Evolutionary conservation across 2,329 filamentous ascomycete genomes (phyloP).

Genomic region (Claviceps pusilla): DNA sequence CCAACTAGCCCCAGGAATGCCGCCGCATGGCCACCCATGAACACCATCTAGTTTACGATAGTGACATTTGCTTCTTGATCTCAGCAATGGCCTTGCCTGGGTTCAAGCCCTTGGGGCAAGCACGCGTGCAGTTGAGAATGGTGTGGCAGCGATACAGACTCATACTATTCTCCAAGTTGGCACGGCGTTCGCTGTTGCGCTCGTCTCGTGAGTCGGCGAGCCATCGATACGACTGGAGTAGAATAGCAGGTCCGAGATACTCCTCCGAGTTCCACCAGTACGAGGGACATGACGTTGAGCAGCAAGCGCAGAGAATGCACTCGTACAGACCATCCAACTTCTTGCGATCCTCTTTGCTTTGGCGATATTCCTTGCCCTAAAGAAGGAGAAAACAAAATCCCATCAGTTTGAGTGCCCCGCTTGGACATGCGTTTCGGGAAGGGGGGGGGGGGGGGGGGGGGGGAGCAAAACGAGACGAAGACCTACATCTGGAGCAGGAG

Average conservation of each 20-base stretch:
- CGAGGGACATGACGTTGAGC: slow-evolving; percentile 96
- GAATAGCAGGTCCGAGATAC: slow-evolving; percentile 91
- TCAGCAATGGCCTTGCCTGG: slow-evolving; percentile 88
- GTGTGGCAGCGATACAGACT: slow-evolving; percentile 98
- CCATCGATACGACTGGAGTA: slow-evolving; percentile 97
- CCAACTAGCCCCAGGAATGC: too few species aligned
- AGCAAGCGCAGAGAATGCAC: slow-evolving; percentile 98
- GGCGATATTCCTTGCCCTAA: slow-evolving; percentile 81
- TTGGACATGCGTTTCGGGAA: too few species aligned
- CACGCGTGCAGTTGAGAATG: slow-evolving; percentile 95
- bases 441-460: too few species aligned
- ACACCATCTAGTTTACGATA: slow-evolving; percentile 11
- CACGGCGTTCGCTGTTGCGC: slow-evolving; percentile 73
- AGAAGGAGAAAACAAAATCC: not conserved
- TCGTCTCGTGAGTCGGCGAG: slow-evolving; percentile 89
- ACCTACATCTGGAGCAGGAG: slow-evolving; percentile 67
- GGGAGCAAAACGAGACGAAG: not conserved
- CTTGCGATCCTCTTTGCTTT: slow-evolving; percentile 79
- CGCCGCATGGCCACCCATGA: not conserved
- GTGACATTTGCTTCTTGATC: slow-evolving; percentile 94
- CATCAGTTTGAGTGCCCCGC: not conserved
- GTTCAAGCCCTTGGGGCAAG: slow-evolving; percentile 96
- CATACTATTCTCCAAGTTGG: slow-evolving; percentile 94
- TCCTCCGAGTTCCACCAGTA: slow-evolving; percentile 99
- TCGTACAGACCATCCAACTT: slow-evolving; percentile 98